Base-by-base conservation (phyloP, 495 filamentous ascomycete genomes). In the Hypoxylon fuscum region DNA sequence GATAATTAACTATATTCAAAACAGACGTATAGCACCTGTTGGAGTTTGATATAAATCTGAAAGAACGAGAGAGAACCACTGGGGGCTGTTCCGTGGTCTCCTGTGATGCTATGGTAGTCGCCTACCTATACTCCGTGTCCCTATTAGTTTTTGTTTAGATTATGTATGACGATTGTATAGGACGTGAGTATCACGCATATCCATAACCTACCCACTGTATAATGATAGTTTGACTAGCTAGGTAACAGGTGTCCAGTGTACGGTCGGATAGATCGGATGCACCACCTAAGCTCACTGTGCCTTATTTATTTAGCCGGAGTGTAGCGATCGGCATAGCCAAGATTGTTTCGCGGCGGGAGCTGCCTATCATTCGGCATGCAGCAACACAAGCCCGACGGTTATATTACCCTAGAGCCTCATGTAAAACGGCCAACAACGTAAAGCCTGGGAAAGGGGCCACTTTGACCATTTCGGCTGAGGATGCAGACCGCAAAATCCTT, bases 291-390 rank as follows among this genome's bases (percentile, higher is more conserved):
- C n/a, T 15, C 6, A 54, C 10, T n/a, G 6, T 20, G 8, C 12
- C 31, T 23, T 43, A 14, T 4, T 32, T 29, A 63, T 63, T 63
- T 63, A 63, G 53, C 60, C 60, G 46, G 46, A 51, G 21, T 17
- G 20, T 52, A 23, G 17, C 5, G 61, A 58, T 64, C 53, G 21
- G 47, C 48, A 29, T 44, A 23, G 48, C 54, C 37, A 64, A 54
- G 29, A 41, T 42, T 8, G 7, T n/a, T 3, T 44, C 32, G 32
- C 27, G 11, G 34, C 40, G 21, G 45, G 38, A 37, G 17, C 8
- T 22, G 37, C 50, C 31, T 55, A 60, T 51, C 38, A 52, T 23
- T 41, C 27, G 29, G 44, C 15, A 31, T 17, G 29, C 55, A 14
- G 6, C 8, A 29, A 31, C 15, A 48, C 35, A 64, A 53, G 48